Base-by-base conservation (phyloP, 768 basidiomycete genomes). In the Macrolepiota fuliginosa region DNA sequence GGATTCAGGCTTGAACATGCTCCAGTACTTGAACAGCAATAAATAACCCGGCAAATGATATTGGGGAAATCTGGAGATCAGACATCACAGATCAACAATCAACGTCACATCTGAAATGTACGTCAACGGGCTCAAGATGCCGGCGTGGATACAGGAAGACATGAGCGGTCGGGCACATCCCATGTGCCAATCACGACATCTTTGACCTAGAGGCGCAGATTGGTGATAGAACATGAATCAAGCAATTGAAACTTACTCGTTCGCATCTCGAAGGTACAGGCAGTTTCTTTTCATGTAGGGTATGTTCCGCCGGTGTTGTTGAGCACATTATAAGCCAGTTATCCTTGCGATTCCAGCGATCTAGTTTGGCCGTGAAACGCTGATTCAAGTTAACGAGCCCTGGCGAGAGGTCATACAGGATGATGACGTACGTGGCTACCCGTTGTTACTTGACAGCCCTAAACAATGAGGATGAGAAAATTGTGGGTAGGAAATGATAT, bases 271-370 rank as follows among this genome's bases (percentile, higher is more conserved):
- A 25, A 27, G 56, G 56, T 1, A 47, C n/a, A 3, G 56, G 47
- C 9, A 58, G 22, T 11, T 4, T 15, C 36, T 58, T 50, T 9
- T 47, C 56, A 15, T 58, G 25, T 19, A 58, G 22, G 32, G 17
- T 10, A 13, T 49, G 49, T 3, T 47, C 35, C 12, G 47, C 2
- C 2, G 56, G 56, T 11, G 56, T 58, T 3, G 56, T 58, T 0
- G 56, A 49, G 24, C 56, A 58, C 56, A 58, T 58, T 49, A 50
- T 58, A 17, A 36, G 24, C 56, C 56, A 58, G 24, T 49, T 22
- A 24, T 58, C 56, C 6, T 24, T 32, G 35, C 13, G 56, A 37
- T 37, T 58, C 27, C 49, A 47, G 3, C 17, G 45, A 39, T 58
- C 56, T 27, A 58, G 37, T 22, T 29, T 13, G 13, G 56, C 56